phyloP scores from a whole-genome alignment of 345 rosid genomes.

The Erodium maritimum region DNA sequence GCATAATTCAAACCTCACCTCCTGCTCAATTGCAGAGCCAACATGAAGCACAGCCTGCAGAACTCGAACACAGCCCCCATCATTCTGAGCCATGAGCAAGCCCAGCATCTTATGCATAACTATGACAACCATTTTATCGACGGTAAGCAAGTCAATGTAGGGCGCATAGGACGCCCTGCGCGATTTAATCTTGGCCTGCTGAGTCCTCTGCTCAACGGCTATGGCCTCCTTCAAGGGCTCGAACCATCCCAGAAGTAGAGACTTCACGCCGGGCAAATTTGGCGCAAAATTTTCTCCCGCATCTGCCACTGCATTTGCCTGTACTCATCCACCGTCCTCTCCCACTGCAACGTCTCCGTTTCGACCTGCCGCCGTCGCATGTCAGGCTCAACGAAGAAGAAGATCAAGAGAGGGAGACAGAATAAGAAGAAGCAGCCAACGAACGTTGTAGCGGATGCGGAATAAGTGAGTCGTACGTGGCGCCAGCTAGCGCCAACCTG shows the following conservation, averaged over 20 bases:
- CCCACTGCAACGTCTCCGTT: constrained; percentile 93
- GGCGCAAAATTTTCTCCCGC: constrained; percentile 78
- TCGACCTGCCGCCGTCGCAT: constrained; percentile 74
- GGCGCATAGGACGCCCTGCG: constrained; percentile 61
- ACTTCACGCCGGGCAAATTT: constrained; percentile 67
- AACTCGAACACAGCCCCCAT: constrained; percentile 62
- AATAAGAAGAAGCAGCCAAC: too few relatives aligned
- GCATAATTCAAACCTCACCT: constrained; percentile 38
- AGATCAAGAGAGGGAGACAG: too few relatives aligned
- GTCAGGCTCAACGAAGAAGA: too few relatives aligned
- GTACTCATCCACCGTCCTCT: constrained; percentile 69
- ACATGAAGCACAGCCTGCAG: constrained; percentile 80
- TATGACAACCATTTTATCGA: constrained; percentile 89
- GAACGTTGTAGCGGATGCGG: too few relatives aligned
- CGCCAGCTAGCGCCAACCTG: too few relatives aligned
- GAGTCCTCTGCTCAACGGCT: constrained; percentile 53
- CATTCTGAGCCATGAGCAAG: constrained; percentile 52
- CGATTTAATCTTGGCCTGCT: constrained; percentile 37
- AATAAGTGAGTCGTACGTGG: too few relatives aligned
- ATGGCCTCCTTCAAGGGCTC: constrained; percentile 78
- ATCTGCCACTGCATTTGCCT: constrained; percentile 59
- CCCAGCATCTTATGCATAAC: constrained; percentile 96
- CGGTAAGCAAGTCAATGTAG: constrained; percentile 59
- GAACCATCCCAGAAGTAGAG: constrained; percentile 81
- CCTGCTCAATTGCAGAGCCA: constrained; percentile 82